These are phyloP conservation scores for Annulohypoxylon moriforme DNA, from an alignment of 495 filamentous ascomycete genomes.

Conservation along the genomic window DNA sequence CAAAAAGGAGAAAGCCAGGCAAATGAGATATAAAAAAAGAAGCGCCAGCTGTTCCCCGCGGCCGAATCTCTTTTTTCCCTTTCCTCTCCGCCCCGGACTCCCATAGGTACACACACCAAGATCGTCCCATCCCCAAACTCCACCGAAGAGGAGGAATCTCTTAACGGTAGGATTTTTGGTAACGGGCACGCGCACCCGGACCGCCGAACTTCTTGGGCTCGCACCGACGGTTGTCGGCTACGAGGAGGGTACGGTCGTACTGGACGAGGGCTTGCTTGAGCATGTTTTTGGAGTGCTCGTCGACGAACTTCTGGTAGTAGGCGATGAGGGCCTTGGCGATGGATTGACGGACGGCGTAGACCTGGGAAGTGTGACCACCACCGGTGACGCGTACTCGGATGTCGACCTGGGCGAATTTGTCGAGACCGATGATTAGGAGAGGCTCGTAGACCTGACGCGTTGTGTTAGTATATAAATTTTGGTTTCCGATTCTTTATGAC, in stretches of 20 bases:
- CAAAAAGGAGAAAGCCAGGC: conserved; percentile 38
- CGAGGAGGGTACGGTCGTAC: conserved; percentile 96
- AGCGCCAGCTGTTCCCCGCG: conserved; percentile 29
- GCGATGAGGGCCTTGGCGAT: conserved; percentile 98
- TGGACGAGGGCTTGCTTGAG: conserved; percentile 93
- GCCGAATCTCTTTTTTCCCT: conserved; percentile 21
- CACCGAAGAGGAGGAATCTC: background rate
- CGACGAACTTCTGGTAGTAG: conserved; percentile 99
- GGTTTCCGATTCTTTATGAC: background rate
- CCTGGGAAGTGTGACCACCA: conserved; percentile 96
- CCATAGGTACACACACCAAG: background rate
- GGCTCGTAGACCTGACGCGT: conserved; percentile 88
- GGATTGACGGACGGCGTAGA: conserved; percentile 98
- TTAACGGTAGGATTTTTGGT: conserved; percentile 89
- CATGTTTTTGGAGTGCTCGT: conserved; percentile 99
- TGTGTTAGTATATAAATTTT: conserved; percentile 22
- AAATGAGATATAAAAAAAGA: conserved; percentile 13
- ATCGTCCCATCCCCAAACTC: background rate
- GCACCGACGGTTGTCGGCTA: conserved; percentile 95
- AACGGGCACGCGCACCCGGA: conserved; percentile 93
- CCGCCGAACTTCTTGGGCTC: conserved; percentile 95
- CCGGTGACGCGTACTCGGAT: conserved; percentile 97
- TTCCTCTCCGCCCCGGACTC: conserved; percentile 20
- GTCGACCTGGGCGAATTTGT: conserved; percentile 96
- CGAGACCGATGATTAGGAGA: conserved; percentile 91